These are phyloP conservation scores for Mytilinidion resinicola DNA, from an alignment of 495 filamentous ascomycete genomes.

Conservation along the genomic window DNA sequence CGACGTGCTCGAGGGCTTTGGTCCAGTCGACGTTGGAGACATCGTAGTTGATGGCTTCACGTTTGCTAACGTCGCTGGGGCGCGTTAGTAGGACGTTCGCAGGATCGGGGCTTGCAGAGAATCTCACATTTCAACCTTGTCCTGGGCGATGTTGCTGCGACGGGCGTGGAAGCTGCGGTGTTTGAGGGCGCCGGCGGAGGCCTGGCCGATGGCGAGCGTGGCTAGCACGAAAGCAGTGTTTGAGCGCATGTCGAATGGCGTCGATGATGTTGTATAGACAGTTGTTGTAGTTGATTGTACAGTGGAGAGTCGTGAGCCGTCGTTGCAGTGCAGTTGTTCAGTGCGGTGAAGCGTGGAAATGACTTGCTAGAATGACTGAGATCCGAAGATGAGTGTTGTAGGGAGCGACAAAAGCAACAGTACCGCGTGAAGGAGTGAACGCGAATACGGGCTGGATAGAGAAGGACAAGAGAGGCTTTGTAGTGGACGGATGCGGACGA, in stretches of 20 bases:
- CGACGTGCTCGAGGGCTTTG: neutral
- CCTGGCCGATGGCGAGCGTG: constrained; percentile 27
- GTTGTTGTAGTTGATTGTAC: neutral
- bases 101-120: neutral
- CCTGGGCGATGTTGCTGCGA: constrained; percentile 1
- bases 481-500: neutral
- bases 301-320: neutral
- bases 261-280: neutral
- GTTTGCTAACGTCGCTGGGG: neutral
- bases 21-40: neutral
- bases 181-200: constrained; percentile 19
- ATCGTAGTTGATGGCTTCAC: neutral
- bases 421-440: constrained; percentile 29
- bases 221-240: constrained; percentile 24
- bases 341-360: no score
- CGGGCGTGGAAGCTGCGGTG: constrained; percentile 27
- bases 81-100: neutral
- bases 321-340: neutral
- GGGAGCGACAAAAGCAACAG: constrained; percentile 3
- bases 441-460: constrained; percentile 7
- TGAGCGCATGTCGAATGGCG: constrained; percentile 18
- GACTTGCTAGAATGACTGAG: no score
- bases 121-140: neutral
- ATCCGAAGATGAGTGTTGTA: neutral
- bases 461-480: neutral